These are phyloP conservation scores for Saccharomycopsis guyanensis DNA, from an alignment of 805 yeast species.

Conservation along the genomic window DNA sequence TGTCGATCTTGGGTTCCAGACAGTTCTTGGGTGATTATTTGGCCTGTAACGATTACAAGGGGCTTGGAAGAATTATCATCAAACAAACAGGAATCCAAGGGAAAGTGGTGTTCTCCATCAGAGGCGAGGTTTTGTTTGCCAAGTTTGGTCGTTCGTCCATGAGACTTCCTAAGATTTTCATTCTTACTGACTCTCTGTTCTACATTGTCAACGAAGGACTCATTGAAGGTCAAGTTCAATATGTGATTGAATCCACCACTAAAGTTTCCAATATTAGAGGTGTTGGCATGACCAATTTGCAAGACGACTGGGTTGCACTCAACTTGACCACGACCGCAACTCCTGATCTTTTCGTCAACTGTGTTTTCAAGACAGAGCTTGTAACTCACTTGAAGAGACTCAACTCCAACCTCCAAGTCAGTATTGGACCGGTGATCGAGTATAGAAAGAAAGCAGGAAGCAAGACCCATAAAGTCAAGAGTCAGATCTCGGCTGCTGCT, in stretches of 20 bases:
- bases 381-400: slow-evolving; percentile 62
- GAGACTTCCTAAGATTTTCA: slow-evolving; percentile 62
- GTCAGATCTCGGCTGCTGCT: slow-evolving; percentile 52
- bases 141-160: slow-evolving; percentile 91
- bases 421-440: slow-evolving; percentile 61
- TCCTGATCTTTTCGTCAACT: slow-evolving; percentile 76
- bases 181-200: slow-evolving; percentile 56
- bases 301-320: slow-evolving; percentile 90
- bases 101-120: slow-evolving; percentile 63
- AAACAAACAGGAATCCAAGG: slow-evolving; percentile 65
- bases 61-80: slow-evolving; percentile 68
- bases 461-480: slow-evolving; percentile 63
- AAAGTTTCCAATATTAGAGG: slow-evolving; percentile 52
- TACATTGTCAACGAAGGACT: slow-evolving; percentile 69
- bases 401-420: slow-evolving; percentile 50
- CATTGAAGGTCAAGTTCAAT: slow-evolving; percentile 50
- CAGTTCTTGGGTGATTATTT: slow-evolving; percentile 93
- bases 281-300: slow-evolving; percentile 63
- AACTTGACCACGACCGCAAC: slow-evolving; percentile 42
- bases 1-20: slow-evolving; percentile 81
- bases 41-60: slow-evolving; percentile 63
- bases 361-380: slow-evolving; percentile 84
- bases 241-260: slow-evolving; percentile 56
- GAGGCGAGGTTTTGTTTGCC: slow-evolving; percentile 73
- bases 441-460: slow-evolving; percentile 90